Conservation (phyloP, 2,329 filamentous ascomycete genomes). For the Trichoderma polysporum region DNA sequence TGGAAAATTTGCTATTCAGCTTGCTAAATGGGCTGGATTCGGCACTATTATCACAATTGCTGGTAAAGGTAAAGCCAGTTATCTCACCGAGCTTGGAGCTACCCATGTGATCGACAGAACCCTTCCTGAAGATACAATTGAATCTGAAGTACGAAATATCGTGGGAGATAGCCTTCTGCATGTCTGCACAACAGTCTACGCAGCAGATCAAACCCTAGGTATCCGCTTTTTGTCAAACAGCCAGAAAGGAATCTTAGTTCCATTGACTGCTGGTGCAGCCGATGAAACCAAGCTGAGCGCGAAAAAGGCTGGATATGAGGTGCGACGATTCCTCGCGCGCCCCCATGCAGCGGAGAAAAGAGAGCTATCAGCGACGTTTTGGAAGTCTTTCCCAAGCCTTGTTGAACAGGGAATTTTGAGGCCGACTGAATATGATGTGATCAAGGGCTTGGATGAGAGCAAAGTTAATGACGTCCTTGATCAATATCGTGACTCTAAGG, state of each 20-base stretch:
- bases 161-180: background rate
- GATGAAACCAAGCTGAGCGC: background rate
- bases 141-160: background rate
- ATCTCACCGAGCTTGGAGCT: background rate
- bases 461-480: background rate
- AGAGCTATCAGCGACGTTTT: background rate
- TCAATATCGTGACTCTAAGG: background rate
- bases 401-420: background rate
- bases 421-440: background rate
- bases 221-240: background rate
- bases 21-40: background rate
- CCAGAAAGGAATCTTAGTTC: background rate
- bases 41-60: background rate
- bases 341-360: background rate
- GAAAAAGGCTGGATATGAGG: background rate
- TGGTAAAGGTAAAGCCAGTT: background rate
- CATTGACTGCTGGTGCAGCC: background rate
- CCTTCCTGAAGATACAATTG: background rate
- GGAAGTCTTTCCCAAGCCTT: background rate
- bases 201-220: background rate
- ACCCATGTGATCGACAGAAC: background rate
- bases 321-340: background rate
- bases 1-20: background rate
- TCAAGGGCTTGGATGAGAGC: background rate
- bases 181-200: background rate